Evolutionary conservation across 2,329 filamentous ascomycete genomes (phyloP).

Genomic region (Colletotrichum navitas): DNA sequence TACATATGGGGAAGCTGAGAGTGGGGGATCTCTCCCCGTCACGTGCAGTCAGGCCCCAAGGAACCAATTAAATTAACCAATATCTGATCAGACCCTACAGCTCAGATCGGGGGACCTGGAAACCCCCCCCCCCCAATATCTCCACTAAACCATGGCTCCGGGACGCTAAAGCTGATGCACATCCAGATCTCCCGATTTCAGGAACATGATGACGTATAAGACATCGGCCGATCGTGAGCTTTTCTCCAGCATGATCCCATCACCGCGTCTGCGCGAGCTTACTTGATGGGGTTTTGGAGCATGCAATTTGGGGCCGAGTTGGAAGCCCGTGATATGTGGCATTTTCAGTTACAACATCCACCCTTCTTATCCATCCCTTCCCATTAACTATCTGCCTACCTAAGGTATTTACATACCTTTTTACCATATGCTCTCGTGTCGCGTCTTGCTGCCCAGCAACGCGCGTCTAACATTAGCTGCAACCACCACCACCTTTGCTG

Average conservation of each 20-base stretch:
- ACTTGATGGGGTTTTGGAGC: no score
- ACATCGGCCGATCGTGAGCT: constrained; percentile 42
- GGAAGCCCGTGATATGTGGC: not conserved
- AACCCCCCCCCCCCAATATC: not conserved
- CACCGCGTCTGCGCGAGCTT: not conserved
- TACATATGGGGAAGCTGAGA: not conserved
- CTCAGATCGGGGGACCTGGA: constrained; percentile 4
- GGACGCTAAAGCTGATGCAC: constrained; percentile 38
- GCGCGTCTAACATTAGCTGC: constrained; percentile 7
- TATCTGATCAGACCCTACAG: not conserved
- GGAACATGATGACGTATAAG: constrained; percentile 42
- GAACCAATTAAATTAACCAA: constrained; percentile 2
- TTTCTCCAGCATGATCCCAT: constrained; percentile 27
- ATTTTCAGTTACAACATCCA: not conserved
- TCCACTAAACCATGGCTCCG: constrained; percentile 29
- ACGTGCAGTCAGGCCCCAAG: not conserved
- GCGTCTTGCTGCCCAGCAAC: constrained; percentile 29
- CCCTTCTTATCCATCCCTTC: not conserved
- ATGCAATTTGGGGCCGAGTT: not conserved
- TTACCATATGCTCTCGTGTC: constrained; percentile 20
- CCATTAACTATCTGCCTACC: no score
- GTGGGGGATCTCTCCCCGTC: not conserved
- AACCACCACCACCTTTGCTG: not conserved
- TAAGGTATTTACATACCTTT: no score
- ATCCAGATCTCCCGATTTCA: constrained; percentile 41